Evolutionary conservation across 2,329 filamentous ascomycete genomes (phyloP).

Genomic region (Anthostomella pinea): DNA sequence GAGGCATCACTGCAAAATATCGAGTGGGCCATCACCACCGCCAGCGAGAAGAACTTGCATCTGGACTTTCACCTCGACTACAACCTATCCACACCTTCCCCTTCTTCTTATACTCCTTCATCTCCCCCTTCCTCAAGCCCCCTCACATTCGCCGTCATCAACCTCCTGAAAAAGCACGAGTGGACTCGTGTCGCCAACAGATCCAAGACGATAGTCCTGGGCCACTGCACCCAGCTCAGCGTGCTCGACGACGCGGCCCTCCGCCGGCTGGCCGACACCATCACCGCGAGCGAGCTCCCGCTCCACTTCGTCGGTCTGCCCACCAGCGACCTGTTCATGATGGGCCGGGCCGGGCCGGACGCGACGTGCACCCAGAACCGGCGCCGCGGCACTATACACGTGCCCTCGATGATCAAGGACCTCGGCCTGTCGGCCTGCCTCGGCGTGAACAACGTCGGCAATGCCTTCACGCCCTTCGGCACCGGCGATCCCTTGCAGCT

Average conservation of each 20-base stretch:
- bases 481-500: conserved; percentile 63
- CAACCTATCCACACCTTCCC: conserved; percentile 46
- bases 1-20: conserved; percentile 54
- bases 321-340: conserved; percentile 72
- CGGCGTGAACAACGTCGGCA: conserved; percentile 70
- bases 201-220: conserved; percentile 54
- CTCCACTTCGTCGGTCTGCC: conserved; percentile 67
- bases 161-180: conserved; percentile 42
- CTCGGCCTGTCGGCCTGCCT: conserved; percentile 59
- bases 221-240: conserved; percentile 67
- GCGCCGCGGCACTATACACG: conserved; percentile 59
- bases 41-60: conserved; percentile 49
- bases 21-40: conserved; percentile 58
- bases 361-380: conserved; percentile 22
- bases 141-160: conserved; percentile 53
- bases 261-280: conserved; percentile 42
- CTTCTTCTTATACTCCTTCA: conserved; percentile 34
- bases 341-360: conserved; percentile 43
- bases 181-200: conserved; percentile 45
- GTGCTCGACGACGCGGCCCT: conserved; percentile 51
- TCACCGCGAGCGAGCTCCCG: conserved; percentile 48
- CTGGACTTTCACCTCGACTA: conserved; percentile 74
- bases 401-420: conserved; percentile 58
- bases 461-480: conserved; percentile 71
- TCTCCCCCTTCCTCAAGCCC: conserved; percentile 36